These are phyloP conservation scores for Trametes cinnabarina DNA, from an alignment of 768 basidiomycete species.

Conservation along the genomic window DNA sequence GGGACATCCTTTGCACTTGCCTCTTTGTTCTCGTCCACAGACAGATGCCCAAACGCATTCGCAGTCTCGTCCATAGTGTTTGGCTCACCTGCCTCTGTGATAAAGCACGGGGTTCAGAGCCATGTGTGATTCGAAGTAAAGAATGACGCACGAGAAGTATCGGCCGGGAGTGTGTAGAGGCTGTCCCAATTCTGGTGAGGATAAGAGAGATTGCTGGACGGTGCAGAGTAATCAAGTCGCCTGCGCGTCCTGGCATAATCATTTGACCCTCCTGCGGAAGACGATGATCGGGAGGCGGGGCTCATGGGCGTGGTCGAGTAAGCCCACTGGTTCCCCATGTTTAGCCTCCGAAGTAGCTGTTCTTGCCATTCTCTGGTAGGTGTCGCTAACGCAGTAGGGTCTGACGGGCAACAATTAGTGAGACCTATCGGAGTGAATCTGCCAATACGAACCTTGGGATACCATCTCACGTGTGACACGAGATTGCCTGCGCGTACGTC, in stretches of 20 bases:
- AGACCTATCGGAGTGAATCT: background rate
- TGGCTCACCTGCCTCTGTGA: background rate
- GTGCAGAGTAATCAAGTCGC: conserved; percentile 6
- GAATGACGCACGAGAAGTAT: conserved; percentile 5
- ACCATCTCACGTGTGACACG: conserved; percentile 78
- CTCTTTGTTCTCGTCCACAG: conserved; percentile 75
- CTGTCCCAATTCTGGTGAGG: conserved; percentile 10
- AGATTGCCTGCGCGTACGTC: conserved; percentile 62
- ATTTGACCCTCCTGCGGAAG: conserved; percentile 1
- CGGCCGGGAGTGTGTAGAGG: conserved; percentile 5
- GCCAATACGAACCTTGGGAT: conserved; percentile 36
- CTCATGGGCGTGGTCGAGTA: conserved; percentile 10
- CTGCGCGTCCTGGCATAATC: conserved; percentile 15
- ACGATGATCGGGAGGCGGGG: conserved; percentile 12
- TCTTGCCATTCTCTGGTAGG: conserved; percentile 83
- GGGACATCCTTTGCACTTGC: conserved; percentile 33
- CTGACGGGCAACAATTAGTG: no score
- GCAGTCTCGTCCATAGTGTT: conserved; percentile 38
- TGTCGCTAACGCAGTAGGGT: conserved; percentile 22
- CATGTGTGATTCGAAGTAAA: no score
- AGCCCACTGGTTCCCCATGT: background rate
- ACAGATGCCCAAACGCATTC: conserved; percentile 66
- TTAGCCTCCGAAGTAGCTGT: conserved; percentile 56
- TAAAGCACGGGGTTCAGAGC: no score
- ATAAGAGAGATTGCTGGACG: background rate